These are phyloP conservation scores for Meyerozyma sp. DNA, from an alignment of 1,139 yeast species.

Conservation along the genomic window DNA sequence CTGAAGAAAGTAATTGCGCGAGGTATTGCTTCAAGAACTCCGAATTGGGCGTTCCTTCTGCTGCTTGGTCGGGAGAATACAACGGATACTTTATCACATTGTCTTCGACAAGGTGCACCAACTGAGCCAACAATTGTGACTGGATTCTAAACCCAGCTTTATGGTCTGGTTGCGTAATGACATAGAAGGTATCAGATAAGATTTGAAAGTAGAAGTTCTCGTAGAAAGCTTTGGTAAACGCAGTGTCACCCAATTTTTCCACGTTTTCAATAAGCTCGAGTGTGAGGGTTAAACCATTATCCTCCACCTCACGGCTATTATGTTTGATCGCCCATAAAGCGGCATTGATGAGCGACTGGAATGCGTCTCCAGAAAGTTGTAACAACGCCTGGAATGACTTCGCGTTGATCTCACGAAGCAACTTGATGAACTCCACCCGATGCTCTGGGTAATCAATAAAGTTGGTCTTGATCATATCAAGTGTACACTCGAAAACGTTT, in stretches of 20 bases:
- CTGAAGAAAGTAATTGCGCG: slow-evolving; percentile 74
- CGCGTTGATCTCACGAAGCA: slow-evolving; percentile 79
- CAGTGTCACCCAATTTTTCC: slow-evolving; percentile 69
- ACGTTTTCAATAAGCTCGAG: slow-evolving; percentile 79
- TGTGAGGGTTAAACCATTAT: slow-evolving; percentile 77
- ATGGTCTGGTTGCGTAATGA: slow-evolving; percentile 94
- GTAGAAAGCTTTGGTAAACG: slow-evolving; percentile 82
- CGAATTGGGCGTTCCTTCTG: slow-evolving; percentile 78
- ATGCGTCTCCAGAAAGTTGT: slow-evolving; percentile 87
- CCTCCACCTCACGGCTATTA: slow-evolving; percentile 93
- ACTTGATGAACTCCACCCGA: slow-evolving; percentile 90
- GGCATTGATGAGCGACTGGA: slow-evolving; percentile 86
- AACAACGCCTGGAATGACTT: slow-evolving; percentile 83
- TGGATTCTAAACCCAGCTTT: slow-evolving; percentile 93
- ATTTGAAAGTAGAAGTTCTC: slow-evolving; percentile 85
- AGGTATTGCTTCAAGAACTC: slow-evolving; percentile 76
- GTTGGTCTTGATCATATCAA: slow-evolving; percentile 92
- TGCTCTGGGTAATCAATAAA: slow-evolving; percentile 97
- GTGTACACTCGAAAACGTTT: slow-evolving; percentile 89
- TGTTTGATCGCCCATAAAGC: slow-evolving; percentile 98
- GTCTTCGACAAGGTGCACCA: slow-evolving; percentile 79
- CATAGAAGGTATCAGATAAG: slow-evolving; percentile 86
- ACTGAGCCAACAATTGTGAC: slow-evolving; percentile 75
- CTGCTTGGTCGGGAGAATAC: slow-evolving; percentile 68
- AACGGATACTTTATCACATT: slow-evolving; percentile 71